Conservation (phyloP, 495 filamentous ascomycete genomes). For the Penicillium desertorum region DNA sequence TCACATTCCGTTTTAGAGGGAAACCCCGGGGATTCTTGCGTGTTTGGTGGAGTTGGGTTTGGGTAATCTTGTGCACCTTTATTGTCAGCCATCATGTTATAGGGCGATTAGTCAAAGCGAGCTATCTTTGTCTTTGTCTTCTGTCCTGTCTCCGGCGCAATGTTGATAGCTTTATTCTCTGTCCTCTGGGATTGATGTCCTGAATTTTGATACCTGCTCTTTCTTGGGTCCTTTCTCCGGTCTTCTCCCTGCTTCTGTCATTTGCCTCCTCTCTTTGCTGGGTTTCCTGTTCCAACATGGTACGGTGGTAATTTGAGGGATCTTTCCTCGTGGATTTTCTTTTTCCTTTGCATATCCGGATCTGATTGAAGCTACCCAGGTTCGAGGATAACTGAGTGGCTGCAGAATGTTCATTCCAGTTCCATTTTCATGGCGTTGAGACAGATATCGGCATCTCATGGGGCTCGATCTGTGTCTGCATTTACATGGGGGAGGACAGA, state of each 20-base stretch:
- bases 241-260: neutral
- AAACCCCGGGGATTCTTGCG: constrained; percentile 6
- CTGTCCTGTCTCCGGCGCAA: constrained; percentile 3
- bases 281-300: neutral
- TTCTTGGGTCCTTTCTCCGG: constrained; percentile 5
- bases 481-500: neutral
- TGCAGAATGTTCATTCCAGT: neutral
- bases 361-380: neutral
- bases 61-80: constrained; percentile 4
- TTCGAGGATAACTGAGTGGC: neutral
- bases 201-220: constrained; percentile 9
- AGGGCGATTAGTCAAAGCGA: constrained; percentile 1
- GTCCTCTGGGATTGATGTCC: constrained; percentile 4
- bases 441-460: neutral
- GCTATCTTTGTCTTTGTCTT: neutral
- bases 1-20: neutral
- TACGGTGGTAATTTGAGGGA: neutral
- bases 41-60: constrained; percentile 15
- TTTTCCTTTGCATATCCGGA: neutral
- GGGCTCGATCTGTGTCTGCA: neutral
- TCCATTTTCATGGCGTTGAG: constrained; percentile 5
- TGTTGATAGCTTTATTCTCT: constrained; percentile 13
- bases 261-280: neutral
- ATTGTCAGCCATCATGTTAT: constrained; percentile 3
- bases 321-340: neutral